Conservation (phyloP, 768 basidiomycete species). For the Termitomyces sp. region DNA sequence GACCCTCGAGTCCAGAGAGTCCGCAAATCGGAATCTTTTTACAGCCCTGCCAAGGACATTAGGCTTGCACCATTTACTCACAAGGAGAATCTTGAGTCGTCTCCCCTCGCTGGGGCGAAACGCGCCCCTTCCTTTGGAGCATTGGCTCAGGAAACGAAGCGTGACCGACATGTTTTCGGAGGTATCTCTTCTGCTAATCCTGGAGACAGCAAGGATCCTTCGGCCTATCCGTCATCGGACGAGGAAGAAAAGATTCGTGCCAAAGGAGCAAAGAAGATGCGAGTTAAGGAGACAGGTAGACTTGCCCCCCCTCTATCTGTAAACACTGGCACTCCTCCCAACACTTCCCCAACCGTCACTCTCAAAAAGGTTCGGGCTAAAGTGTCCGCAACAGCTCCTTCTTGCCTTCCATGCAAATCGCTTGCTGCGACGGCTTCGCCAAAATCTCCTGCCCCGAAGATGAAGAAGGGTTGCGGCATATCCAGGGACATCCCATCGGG, state of each 20-base stretch:
- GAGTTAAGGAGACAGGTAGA: constrained; percentile 23
- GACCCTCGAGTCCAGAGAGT: constrained; percentile 50
- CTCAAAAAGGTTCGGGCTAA: constrained; percentile 17
- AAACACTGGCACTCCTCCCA: constrained; percentile 17
- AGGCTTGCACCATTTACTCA: constrained; percentile 7
- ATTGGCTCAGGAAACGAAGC: constrained; percentile 23
- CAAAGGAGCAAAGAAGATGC: constrained; percentile 57
- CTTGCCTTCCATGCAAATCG: constrained; percentile 12
- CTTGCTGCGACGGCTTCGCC: constrained; percentile 6
- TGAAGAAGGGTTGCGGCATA: constrained; percentile 7
- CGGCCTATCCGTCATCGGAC: constrained; percentile 56
- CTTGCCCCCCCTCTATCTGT: constrained; percentile 16
- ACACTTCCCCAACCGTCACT: constrained; percentile 13
- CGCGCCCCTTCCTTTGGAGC: constrained; percentile 58
- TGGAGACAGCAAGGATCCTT: constrained; percentile 26
- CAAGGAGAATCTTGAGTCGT: constrained; percentile 13
- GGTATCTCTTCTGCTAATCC: constrained; percentile 1
- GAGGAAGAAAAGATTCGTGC: constrained; percentile 68
- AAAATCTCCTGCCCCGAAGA: constrained; percentile 21
- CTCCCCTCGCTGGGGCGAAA: constrained; percentile 31
- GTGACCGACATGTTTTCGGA: constrained; percentile 12
- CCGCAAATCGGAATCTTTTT: constrained; percentile 44
- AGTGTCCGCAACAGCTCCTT: constrained; percentile 13
- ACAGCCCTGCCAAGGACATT: constrained; percentile 27
- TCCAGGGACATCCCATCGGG: not conserved